These are phyloP conservation scores for Cochliopodium minus DNA, from an alignment of 208 protist species.

Conservation along the genomic window DNA sequence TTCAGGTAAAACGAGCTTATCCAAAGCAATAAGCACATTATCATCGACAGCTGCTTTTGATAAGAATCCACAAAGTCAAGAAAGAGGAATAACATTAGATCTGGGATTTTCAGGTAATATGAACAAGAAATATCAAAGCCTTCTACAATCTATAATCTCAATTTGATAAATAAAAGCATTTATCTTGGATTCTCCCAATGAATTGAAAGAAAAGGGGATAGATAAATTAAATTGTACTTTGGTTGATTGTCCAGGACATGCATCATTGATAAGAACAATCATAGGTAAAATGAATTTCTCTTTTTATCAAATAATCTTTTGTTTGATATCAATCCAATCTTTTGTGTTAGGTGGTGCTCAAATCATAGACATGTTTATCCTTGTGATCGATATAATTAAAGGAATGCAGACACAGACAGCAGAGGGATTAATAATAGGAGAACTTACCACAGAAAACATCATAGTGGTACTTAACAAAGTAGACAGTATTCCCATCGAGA, in stretches of 20 bases:
- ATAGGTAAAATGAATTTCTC: slow-evolving; percentile 46
- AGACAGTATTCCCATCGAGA: slow-evolving; percentile 47
- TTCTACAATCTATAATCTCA: too few relatives aligned
- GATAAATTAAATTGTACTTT: slow-evolving; percentile 62
- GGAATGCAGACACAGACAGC: slow-evolving; percentile 94
- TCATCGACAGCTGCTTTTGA: slow-evolving; percentile 86
- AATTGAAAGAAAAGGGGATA: slow-evolving; percentile 18
- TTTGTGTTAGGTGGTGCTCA: slow-evolving; percentile 68
- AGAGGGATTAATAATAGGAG: slow-evolving; percentile 46
- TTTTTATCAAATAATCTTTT: not conserved
- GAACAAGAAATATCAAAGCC: too few relatives aligned
- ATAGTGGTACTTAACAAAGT: slow-evolving; percentile 88
- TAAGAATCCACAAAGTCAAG: slow-evolving; percentile 82
- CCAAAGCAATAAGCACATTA: slow-evolving; percentile 64
- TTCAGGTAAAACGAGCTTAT: slow-evolving; percentile 79
- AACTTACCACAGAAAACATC: slow-evolving; percentile 53
- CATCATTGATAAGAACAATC: slow-evolving; percentile 88
- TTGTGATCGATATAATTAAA: slow-evolving; percentile 86
- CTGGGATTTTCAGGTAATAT: slow-evolving; percentile 91
- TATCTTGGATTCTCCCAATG: slow-evolving; percentile 4
- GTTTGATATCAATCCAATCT: not conserved
- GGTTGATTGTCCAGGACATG: slow-evolving; percentile 94
- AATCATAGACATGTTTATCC: slow-evolving; percentile 92
- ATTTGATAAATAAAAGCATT: too few relatives aligned
- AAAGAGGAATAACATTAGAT: slow-evolving; percentile 89